Conservation (phyloP, 495 filamentous ascomycete genomes). For the Aspergillus haitiensis region DNA sequence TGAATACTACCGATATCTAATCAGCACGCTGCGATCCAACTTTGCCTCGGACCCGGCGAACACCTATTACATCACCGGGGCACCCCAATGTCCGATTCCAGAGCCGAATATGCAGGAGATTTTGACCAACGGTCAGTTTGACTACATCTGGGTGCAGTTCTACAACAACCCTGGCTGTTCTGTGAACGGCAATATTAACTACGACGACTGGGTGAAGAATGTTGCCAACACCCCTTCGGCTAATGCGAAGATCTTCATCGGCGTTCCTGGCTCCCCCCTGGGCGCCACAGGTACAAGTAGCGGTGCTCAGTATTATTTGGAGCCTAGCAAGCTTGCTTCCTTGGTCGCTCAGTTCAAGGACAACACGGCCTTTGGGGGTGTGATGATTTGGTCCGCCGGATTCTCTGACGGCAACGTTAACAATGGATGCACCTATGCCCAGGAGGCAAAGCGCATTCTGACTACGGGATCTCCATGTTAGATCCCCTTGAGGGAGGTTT, state of each 20-base stretch:
- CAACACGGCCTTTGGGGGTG: neutral
- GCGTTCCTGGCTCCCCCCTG: neutral
- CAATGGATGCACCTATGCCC: conserved; percentile 3
- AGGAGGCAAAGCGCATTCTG: conserved; percentile 2
- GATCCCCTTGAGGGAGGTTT: no score
- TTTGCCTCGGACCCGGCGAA: neutral
- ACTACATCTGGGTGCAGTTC: conserved; percentile 4
- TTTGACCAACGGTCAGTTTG: neutral
- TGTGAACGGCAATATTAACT: neutral
- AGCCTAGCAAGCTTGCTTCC: neutral
- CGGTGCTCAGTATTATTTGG: neutral
- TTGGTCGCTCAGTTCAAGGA: neutral
- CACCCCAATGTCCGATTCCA: neutral
- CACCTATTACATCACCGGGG: neutral
- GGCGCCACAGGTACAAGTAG: neutral
- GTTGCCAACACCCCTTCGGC: neutral
- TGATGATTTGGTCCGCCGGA: neutral
- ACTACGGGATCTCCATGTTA: neutral
- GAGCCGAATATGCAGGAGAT: neutral
- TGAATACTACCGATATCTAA: neutral
- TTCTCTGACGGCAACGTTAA: neutral
- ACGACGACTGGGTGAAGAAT: neutral
- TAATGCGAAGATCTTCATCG: neutral
- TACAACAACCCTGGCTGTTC: conserved; percentile 1
- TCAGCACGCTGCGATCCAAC: neutral